phyloP scores from a whole-genome alignment of 441 rosid species.

The Lepidium campestre region DNA sequence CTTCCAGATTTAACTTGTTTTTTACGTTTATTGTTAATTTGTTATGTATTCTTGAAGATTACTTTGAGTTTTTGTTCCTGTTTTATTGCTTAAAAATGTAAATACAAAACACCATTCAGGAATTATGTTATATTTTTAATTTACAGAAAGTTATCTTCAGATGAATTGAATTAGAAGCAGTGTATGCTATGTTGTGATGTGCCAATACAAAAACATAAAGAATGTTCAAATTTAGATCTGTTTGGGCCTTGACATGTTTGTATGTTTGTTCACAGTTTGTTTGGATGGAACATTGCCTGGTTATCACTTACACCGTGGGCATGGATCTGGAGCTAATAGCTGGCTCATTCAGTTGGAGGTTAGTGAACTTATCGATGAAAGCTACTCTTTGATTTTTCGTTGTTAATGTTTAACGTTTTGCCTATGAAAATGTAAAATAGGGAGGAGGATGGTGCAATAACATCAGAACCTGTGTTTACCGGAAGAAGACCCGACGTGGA shows the following conservation, averaged over 20 bases:
- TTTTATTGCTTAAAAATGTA: constrained; percentile 4
- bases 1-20: constrained; percentile 14
- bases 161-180: not conserved
- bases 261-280: constrained; percentile 55
- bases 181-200: not conserved
- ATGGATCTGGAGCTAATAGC: constrained; percentile 75
- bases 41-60: not conserved
- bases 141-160: not conserved
- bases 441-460: constrained; percentile 99
- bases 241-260: not conserved
- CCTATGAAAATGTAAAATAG: constrained; percentile 29
- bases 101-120: not conserved
- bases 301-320: constrained; percentile 82
- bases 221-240: not conserved
- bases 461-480: constrained; percentile 68
- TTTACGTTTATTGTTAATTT: constrained; percentile 5
- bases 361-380: not conserved
- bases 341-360: constrained; percentile 99
- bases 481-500: constrained; percentile 79
- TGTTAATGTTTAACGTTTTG: not conserved
- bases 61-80: not conserved
- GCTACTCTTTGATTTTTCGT: not conserved
- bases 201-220: not conserved
- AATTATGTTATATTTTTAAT: not conserved
- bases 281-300: constrained; percentile 98